These are phyloP conservation scores for Aspergillus glaucus DNA, from an alignment of 2,329 filamentous ascomycete genomes.

Conservation along the genomic window DNA sequence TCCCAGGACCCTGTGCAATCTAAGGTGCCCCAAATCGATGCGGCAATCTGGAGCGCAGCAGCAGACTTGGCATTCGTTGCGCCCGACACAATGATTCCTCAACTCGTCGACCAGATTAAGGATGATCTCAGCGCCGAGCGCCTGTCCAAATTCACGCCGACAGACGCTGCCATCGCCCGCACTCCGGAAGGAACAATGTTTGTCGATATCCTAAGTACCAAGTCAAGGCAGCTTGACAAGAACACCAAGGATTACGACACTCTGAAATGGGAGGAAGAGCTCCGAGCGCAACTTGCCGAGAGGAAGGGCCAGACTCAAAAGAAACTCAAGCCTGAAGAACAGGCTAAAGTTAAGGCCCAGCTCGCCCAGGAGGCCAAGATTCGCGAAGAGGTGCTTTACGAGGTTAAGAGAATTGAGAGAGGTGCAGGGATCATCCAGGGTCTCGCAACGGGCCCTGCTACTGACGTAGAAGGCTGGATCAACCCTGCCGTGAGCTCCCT, in stretches of 20 bases:
- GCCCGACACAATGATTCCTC: constrained; percentile 70
- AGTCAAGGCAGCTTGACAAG: constrained; percentile 70
- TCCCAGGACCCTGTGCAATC: constrained; percentile 28
- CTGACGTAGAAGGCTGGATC: constrained; percentile 82
- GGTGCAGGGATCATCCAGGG: constrained; percentile 81
- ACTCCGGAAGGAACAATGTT: constrained; percentile 85
- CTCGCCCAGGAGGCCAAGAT: constrained; percentile 80
- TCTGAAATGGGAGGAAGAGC: constrained; percentile 92
- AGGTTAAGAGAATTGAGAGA: constrained; percentile 67
- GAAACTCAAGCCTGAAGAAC: constrained; percentile 85
- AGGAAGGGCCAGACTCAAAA: constrained; percentile 82
- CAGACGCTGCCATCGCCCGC: constrained; percentile 87
- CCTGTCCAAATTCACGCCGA: constrained; percentile 67
- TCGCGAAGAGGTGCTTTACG: constrained; percentile 61
- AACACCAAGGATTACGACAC: constrained; percentile 94
- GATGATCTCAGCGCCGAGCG: constrained; percentile 66
- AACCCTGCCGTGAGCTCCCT: constrained; percentile 70
- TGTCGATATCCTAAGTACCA: constrained; percentile 83
- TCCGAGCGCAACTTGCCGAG: constrained; percentile 76
- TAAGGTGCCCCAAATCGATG: constrained; percentile 39
- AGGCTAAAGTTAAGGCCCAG: constrained; percentile 83
- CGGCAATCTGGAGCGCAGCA: constrained; percentile 74
- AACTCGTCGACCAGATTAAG: constrained; percentile 66
- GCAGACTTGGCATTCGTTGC: constrained; percentile 92
- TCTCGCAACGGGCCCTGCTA: constrained; percentile 81